Conservation (phyloP, 2,329 filamentous ascomycete species). For the Aspergillus sergii region DNA sequence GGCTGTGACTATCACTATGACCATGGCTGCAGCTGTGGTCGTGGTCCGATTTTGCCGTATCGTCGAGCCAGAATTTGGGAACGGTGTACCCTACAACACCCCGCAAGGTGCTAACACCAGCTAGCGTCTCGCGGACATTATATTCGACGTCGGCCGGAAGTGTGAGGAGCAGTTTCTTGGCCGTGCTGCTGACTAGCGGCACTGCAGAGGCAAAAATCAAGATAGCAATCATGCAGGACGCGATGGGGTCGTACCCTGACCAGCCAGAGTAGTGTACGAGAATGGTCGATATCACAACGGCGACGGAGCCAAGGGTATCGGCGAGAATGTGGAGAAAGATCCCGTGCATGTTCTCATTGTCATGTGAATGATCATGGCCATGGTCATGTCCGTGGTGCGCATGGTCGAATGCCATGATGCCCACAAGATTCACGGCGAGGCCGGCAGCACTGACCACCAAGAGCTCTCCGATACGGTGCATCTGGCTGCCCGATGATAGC, state of each 20-base stretch:
- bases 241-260: slow-evolving; percentile 92
- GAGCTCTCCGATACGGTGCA: slow-evolving; percentile 81
- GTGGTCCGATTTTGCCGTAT: slow-evolving; percentile 53
- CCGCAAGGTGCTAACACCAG: slow-evolving; percentile 77
- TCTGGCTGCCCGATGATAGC: slow-evolving; percentile 78
- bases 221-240: slow-evolving; percentile 89
- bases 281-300: slow-evolving; percentile 88
- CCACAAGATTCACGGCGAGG: slow-evolving; percentile 86
- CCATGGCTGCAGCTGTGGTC: slow-evolving; percentile 39
- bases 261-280: slow-evolving; percentile 86
- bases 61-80: slow-evolving; percentile 91
- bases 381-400: slow-evolving; percentile 58
- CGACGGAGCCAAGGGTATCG: slow-evolving; percentile 90
- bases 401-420: slow-evolving; percentile 81
- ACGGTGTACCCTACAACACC: slow-evolving; percentile 85
- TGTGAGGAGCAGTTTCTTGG: slow-evolving; percentile 78
- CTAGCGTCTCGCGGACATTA: slow-evolving; percentile 79
- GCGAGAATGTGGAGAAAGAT: slow-evolving; percentile 96
- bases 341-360: slow-evolving; percentile 97
- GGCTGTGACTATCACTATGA: slow-evolving; percentile 31
- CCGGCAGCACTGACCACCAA: slow-evolving; percentile 86
- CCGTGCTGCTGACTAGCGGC: slow-evolving; percentile 82
- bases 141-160: slow-evolving; percentile 87
- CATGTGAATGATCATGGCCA: slow-evolving; percentile 57
- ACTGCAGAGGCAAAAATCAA: slow-evolving; percentile 92